These are phyloP conservation scores for Crithidia mellificae DNA, from an alignment of 208 protist species.

Conservation along the genomic window DNA sequence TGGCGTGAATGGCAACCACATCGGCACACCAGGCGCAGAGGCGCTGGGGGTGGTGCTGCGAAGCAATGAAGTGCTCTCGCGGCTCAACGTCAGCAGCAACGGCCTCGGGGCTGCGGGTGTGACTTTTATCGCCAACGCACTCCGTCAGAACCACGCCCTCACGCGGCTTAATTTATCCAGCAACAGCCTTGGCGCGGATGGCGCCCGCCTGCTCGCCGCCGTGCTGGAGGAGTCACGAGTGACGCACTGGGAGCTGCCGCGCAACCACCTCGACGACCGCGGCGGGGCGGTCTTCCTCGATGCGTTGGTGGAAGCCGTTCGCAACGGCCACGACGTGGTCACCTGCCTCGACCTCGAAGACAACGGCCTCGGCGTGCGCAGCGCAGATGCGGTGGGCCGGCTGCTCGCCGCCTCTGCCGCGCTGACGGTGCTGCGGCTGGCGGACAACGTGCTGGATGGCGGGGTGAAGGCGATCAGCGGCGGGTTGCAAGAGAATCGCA, in stretches of 20 bases:
- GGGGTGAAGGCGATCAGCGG: slow-evolving; percentile 60
- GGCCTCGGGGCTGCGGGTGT: slow-evolving; percentile 81
- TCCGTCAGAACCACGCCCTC: slow-evolving; percentile 72
- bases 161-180: slow-evolving; percentile 85
- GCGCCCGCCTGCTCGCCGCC: slow-evolving; percentile 53
- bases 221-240: slow-evolving; percentile 61
- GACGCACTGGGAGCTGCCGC: slow-evolving; percentile 62
- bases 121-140: slow-evolving; percentile 54
- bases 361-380: slow-evolving; percentile 65
- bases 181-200: slow-evolving; percentile 86
- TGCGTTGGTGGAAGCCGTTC: slow-evolving; percentile 57
- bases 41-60: slow-evolving; percentile 76
- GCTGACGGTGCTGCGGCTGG: slow-evolving; percentile 55
- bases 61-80: slow-evolving; percentile 79
- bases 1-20: slow-evolving; percentile 92
- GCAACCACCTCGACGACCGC: slow-evolving; percentile 76
- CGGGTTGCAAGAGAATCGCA: slow-evolving; percentile 75
- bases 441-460: slow-evolving; percentile 59
- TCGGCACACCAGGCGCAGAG: slow-evolving; percentile 79
- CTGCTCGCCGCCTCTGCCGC: slow-evolving; percentile 49
- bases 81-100: slow-evolving; percentile 90
- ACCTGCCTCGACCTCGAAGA: slow-evolving; percentile 71
- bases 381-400: slow-evolving; percentile 50
- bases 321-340: slow-evolving; percentile 51
- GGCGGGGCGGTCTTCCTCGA: slow-evolving; percentile 68